A percentile compares a stretch with the other conserved stretches of the same genome.
Conservation (phyloP, 176 grass and related monocot species). For the Raddia distichophylla region DNA sequence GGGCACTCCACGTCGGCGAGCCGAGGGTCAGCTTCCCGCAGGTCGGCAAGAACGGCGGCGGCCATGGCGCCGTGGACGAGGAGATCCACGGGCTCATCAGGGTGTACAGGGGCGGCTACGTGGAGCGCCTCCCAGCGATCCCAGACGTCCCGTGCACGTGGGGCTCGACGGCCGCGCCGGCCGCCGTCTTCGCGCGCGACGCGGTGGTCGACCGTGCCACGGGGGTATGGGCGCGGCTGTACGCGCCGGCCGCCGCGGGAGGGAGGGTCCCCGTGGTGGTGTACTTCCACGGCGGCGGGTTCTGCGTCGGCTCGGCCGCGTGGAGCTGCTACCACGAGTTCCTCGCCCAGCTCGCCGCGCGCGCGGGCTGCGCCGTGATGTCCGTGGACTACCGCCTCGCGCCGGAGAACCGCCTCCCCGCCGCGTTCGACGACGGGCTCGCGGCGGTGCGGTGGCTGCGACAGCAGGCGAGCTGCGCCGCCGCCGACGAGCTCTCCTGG, state of each 20-base stretch:
- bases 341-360: conserved; percentile 49
- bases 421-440: conserved; percentile 73
- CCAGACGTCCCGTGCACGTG: conserved; percentile 69
- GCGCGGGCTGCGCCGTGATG: conserved; percentile 60
- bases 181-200: conserved; percentile 50
- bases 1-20: conserved; percentile 66
- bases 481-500: conserved; percentile 46
- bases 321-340: conserved; percentile 99
- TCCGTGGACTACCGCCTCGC: conserved; percentile 89
- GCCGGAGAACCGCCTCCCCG: conserved; percentile 75
- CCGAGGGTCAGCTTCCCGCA: conserved; percentile 46
- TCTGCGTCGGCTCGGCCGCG: conserved; percentile 82
- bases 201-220: conserved; percentile 54
- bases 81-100: conserved; percentile 83
- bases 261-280: conserved; percentile 61
- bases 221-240: conserved; percentile 70
- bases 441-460: conserved; percentile 63
- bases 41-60: conserved; percentile 35
- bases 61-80: conserved; percentile 63
- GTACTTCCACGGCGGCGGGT: conserved; percentile 97
- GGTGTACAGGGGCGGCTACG: conserved; percentile 74
- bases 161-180: conserved; percentile 43
- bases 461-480: conserved; percentile 47
- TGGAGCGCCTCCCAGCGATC: conserved; percentile 72
- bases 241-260: conserved; percentile 42